Percentiles rank a stretch among this genome's conserved stretches.
Conservation (phyloP, 805 yeast genomes). For the Ogataea zsoltii region DNA sequence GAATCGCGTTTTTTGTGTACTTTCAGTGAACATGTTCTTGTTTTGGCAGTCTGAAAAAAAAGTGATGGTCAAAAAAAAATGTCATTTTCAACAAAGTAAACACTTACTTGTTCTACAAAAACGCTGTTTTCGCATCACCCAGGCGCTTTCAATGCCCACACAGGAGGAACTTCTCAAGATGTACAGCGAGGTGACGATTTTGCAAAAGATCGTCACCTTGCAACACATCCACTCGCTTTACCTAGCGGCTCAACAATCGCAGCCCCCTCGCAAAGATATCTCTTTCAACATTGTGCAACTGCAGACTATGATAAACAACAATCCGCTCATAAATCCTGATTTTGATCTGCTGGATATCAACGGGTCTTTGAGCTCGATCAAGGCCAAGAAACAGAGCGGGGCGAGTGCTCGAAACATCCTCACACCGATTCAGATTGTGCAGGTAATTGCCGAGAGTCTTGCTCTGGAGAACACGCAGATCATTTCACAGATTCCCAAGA, state of each 20-base stretch:
- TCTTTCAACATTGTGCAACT: slow-evolving; percentile 38
- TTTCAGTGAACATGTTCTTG: slow-evolving; percentile 4
- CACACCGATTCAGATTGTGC: slow-evolving; percentile 37
- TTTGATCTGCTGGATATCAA: slow-evolving; percentile 35
- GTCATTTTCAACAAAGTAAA: background rate
- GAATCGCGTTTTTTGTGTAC: too few relatives aligned
- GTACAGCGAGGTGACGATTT: slow-evolving; percentile 33
- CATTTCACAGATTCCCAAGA: slow-evolving; percentile 35
- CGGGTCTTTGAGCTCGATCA: slow-evolving; percentile 27
- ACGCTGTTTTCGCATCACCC: background rate
- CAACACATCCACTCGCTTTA: slow-evolving; percentile 39
- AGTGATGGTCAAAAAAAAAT: background rate
- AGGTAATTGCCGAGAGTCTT: slow-evolving; percentile 37
- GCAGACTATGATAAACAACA: slow-evolving; percentile 38
- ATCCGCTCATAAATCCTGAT: slow-evolving; percentile 37
- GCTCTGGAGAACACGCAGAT: slow-evolving; percentile 34
- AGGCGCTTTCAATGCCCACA: slow-evolving; percentile 24
- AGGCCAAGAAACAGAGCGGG: slow-evolving; percentile 23
- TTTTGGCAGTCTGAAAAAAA: slow-evolving; percentile 8
- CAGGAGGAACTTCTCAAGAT: slow-evolving; percentile 29
- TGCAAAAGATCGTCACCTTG: slow-evolving; percentile 38
- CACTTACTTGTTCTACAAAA: background rate
- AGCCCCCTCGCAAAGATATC: slow-evolving; percentile 35
- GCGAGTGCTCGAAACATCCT: slow-evolving; percentile 24
- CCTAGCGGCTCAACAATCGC: slow-evolving; percentile 34